Conservation (phyloP, 257 asterid species). For the Rehmannia glutinosa region DNA sequence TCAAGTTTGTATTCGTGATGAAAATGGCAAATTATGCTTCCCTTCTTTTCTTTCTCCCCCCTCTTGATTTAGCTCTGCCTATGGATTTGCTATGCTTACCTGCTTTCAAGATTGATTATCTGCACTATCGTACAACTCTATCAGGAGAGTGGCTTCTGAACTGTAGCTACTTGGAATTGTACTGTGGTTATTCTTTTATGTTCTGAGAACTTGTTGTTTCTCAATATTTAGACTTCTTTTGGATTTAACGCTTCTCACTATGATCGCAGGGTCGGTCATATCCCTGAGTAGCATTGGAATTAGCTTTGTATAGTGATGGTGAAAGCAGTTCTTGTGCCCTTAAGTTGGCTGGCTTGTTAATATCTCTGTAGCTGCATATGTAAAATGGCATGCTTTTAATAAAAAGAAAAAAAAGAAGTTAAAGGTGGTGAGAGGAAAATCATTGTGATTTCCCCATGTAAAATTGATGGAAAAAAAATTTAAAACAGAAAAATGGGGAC, state of each 20-base stretch:
- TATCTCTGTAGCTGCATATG: slow-evolving; percentile 33
- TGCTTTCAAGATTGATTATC: neutral
- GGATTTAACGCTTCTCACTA: slow-evolving; percentile 42
- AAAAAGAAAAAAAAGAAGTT: slow-evolving; percentile 12
- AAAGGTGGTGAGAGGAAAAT: slow-evolving; percentile 14
- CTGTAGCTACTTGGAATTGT: no score
- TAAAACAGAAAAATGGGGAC: slow-evolving; percentile 20
- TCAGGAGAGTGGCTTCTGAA: neutral
- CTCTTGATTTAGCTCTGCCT: neutral
- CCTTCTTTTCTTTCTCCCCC: neutral
- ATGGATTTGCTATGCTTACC: neutral
- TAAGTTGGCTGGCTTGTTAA: slow-evolving; percentile 26
- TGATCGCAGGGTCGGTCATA: slow-evolving; percentile 75
- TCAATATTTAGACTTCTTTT: slow-evolving; percentile 17
- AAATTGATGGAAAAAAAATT: slow-evolving; percentile 20
- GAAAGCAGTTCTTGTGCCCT: slow-evolving; percentile 53
- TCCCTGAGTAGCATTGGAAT: slow-evolving; percentile 58
- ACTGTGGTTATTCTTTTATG: slow-evolving; percentile 12
- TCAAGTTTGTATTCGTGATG: neutral
- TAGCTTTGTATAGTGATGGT: slow-evolving; percentile 51
- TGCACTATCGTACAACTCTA: slow-evolving; percentile 2
- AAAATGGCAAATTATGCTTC: neutral
- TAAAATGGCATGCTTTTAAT: slow-evolving; percentile 14
- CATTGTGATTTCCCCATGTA: slow-evolving; percentile 28
- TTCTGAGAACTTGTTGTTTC: neutral